Evolutionary conservation across 495 filamentous ascomycete species (phyloP), one percentile per base, ranked within the genome.

Genomic region (Rhizodiscina lignyota): DNA sequence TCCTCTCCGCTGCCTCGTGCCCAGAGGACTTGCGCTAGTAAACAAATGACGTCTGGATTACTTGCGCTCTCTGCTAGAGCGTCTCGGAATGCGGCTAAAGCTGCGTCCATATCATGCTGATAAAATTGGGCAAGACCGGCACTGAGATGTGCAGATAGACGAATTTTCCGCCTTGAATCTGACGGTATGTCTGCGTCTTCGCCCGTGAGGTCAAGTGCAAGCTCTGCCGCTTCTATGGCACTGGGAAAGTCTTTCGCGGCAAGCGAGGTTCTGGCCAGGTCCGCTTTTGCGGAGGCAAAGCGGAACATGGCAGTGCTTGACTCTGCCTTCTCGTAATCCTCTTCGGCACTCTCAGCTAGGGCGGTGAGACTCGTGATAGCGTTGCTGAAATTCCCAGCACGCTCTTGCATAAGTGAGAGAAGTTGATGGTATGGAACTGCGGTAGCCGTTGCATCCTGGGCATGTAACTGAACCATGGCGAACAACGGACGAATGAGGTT

Each of bases 21-120:
- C 85, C 87, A 97, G 4, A 96, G 66, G 2, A 94, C 75, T 50
- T 96, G 80, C 2, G 85, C 77, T 5, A 96, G 65, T 12, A 94
- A 65, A 48, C 85, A 93, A 12, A 86, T 74, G 3, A 87, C 78
- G 52, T 97, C 83, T 2, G 87, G 81, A 36, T 82, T 71, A 28
- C 70, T 68, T 28, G 70, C 52, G 3, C 79, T 80, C 56, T 94
- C 87, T 30, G 74, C 66, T 5, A 97, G 64, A 3, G 86, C 87
- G 10, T 72, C 61, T 36, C 80, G 72, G 59, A 96, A 92, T 63
- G 77, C 80, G 16, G 70, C 61, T 11, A 94, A 70, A 3, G 83
- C 77, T 15, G 63, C 59, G 29, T 74, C 66, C 47, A 76, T 67
- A 2, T 72, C 58, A 20, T 66, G 57, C 24, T 60, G 50, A 46